These are phyloP conservation scores for Candida odintsovae DNA, from an alignment of 805 yeast genomes.

Conservation along the genomic window DNA sequence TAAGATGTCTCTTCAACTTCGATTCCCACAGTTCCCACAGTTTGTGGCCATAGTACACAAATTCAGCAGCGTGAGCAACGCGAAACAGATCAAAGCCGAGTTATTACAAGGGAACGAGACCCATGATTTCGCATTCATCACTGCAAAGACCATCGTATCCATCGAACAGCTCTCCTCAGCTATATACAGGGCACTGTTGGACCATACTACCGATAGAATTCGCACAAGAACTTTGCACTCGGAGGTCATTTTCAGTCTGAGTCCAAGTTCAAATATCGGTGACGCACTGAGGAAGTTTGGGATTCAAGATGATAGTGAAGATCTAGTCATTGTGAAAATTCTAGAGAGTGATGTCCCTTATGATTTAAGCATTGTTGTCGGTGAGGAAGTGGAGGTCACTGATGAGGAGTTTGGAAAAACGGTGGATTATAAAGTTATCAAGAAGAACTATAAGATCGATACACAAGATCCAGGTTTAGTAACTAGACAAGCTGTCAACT, in stretches of 20 bases:
- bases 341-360: constrained; percentile 15
- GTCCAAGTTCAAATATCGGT: constrained; percentile 65
- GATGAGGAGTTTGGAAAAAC: constrained; percentile 27
- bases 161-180: constrained; percentile 58
- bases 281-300: constrained; percentile 73
- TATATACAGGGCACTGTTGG: constrained; percentile 54
- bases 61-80: constrained; percentile 40
- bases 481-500: constrained; percentile 39
- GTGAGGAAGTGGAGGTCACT: constrained; percentile 28
- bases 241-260: constrained; percentile 61
- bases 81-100: constrained; percentile 37
- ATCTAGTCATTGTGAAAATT: constrained; percentile 49
- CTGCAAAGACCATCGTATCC: constrained; percentile 52
- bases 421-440: constrained; percentile 30
- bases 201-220: constrained; percentile 39
- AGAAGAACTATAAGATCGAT: constrained; percentile 21
- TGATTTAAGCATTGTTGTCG: constrained; percentile 25
- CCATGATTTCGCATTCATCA: constrained; percentile 61
- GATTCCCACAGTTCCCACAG: constrained; percentile 44
- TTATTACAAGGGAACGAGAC: constrained; percentile 39
- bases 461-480: constrained; percentile 14
- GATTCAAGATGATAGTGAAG: constrained; percentile 41
- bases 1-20: constrained; percentile 5
- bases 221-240: constrained; percentile 66
- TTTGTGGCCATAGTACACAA: constrained; percentile 34